Evolutionary conservation across 2,329 filamentous ascomycete species (phyloP).

Genomic region (Ophiostoma pallidulum): DNA sequence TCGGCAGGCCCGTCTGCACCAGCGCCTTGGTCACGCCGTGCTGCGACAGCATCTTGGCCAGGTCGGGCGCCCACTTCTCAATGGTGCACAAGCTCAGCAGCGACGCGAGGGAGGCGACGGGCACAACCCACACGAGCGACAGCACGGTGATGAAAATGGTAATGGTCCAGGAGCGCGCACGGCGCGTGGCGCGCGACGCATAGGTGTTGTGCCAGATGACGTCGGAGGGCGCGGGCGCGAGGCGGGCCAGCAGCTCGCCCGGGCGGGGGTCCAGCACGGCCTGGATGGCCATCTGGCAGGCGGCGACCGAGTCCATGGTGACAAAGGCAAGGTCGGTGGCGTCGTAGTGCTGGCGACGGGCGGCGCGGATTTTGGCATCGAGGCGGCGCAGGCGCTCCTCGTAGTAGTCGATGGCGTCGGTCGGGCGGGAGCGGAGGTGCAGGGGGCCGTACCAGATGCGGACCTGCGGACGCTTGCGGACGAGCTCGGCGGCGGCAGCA

Average conservation of each 20-base stretch:
- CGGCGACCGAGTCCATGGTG: constrained; percentile 91
- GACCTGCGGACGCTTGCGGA: constrained; percentile 53
- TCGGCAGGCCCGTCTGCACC: constrained; percentile 81
- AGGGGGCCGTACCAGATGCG: constrained; percentile 73
- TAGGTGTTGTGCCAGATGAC: constrained; percentile 97
- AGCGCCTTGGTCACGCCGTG: constrained; percentile 66
- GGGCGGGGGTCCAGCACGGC: constrained; percentile 87
- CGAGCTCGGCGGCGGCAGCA: constrained; percentile 19
- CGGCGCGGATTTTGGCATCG: constrained; percentile 62
- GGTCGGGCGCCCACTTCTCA: constrained; percentile 56
- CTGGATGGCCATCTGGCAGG: constrained; percentile 91
- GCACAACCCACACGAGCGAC: constrained; percentile 78
- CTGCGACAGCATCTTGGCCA: constrained; percentile 57
- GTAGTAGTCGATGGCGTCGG: constrained; percentile 92
- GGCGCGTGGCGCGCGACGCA: constrained; percentile 60
- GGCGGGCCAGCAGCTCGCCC: constrained; percentile 72
- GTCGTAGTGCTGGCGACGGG: constrained; percentile 66
- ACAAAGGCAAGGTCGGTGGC: constrained; percentile 85
- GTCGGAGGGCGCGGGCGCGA: constrained; percentile 80
- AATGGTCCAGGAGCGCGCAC: constrained; percentile 71
- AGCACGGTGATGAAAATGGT: constrained; percentile 75
- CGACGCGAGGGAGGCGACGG: constrained; percentile 69
- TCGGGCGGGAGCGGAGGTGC: constrained; percentile 57
- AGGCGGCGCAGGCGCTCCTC: constrained; percentile 72
- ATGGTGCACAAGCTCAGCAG: constrained; percentile 77